Conservation (phyloP, 371 early-diverging fungal species). For the Coemansia sp. region DNA sequence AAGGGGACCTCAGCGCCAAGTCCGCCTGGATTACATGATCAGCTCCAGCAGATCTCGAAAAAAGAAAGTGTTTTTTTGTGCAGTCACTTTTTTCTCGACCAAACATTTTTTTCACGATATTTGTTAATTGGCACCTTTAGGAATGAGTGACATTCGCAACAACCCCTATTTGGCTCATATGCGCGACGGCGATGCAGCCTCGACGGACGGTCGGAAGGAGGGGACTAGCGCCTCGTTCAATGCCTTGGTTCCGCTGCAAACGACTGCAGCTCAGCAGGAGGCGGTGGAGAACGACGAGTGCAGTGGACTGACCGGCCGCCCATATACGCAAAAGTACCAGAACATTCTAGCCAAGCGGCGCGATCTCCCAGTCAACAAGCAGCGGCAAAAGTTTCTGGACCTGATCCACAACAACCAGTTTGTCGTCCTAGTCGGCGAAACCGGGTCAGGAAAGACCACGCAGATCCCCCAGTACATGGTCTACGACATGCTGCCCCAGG, state of each 20-base stretch:
- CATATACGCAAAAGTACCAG: conserved; percentile 77
- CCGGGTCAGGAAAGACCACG: conserved; percentile 91
- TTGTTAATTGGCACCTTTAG: neutral
- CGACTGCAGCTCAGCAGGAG: conserved; percentile 65
- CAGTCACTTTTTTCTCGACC: neutral
- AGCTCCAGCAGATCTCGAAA: no score
- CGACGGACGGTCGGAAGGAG: conserved; percentile 10
- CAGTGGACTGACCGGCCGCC: conserved; percentile 82
- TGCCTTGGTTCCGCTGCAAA: conserved; percentile 38
- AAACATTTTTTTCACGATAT: neutral
- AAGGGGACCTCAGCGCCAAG: conserved; percentile 27
- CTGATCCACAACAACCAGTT: conserved; percentile 85
- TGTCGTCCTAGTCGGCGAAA: conserved; percentile 89
- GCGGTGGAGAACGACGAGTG: conserved; percentile 67
- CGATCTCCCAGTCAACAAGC: conserved; percentile 86
- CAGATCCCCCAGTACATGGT: conserved; percentile 97
- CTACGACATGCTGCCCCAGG: conserved; percentile 87
- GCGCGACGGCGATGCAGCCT: conserved; percentile 23
- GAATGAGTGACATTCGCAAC: conserved; percentile 25
- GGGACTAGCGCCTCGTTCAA: conserved; percentile 23
- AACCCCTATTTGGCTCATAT: conserved; percentile 51
- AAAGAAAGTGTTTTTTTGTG: neutral
- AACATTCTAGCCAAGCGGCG: conserved; percentile 80
- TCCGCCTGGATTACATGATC: conserved; percentile 29
- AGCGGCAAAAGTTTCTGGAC: conserved; percentile 81